These are phyloP conservation scores for Scenedesmus sp. DNA, from an alignment of 163 green algal species.

Conservation along the genomic window DNA sequence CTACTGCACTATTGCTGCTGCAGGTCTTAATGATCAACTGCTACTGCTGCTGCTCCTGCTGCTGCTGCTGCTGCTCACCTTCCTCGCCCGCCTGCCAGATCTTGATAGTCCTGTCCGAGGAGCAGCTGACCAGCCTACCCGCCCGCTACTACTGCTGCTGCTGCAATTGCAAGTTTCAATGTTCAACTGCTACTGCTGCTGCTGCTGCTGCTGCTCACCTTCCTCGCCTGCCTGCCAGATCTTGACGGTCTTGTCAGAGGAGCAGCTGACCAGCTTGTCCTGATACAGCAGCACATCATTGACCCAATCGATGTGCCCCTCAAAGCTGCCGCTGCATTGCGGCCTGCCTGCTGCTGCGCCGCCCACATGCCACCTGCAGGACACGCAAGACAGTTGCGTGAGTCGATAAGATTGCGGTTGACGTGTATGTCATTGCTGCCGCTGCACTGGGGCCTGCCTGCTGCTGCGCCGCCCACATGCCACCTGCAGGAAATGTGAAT, in stretches of 20 bases:
- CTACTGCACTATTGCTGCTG: too few species aligned
- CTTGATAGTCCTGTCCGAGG: slow-evolving; percentile 80
- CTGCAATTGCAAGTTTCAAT: too few species aligned
- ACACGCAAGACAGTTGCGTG: too few species aligned
- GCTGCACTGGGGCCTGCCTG: too few species aligned
- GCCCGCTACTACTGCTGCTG: not conserved
- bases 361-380: not conserved
- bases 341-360: not conserved
- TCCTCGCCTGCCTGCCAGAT: slow-evolving; percentile 67
- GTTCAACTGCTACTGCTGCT: not conserved
- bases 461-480: too few species aligned
- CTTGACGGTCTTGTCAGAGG: slow-evolving; percentile 80
- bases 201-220: not conserved
- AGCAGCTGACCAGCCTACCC: slow-evolving; percentile 66
- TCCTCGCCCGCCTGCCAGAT: slow-evolving; percentile 67
- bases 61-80: not conserved
- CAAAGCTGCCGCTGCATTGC: slow-evolving; percentile 50
- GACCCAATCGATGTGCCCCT: slow-evolving; percentile 89
- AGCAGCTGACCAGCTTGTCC: slow-evolving; percentile 76
- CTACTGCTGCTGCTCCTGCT: not conserved
- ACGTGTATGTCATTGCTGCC: too few species aligned
- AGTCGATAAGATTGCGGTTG: too few species aligned
- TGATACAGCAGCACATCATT: slow-evolving; percentile 78
- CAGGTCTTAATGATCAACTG: too few species aligned
- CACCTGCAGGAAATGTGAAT: too few species aligned